Evolutionary conservation across 805 yeast species (phyloP).

Genomic region (Candida tammaniensis): DNA sequence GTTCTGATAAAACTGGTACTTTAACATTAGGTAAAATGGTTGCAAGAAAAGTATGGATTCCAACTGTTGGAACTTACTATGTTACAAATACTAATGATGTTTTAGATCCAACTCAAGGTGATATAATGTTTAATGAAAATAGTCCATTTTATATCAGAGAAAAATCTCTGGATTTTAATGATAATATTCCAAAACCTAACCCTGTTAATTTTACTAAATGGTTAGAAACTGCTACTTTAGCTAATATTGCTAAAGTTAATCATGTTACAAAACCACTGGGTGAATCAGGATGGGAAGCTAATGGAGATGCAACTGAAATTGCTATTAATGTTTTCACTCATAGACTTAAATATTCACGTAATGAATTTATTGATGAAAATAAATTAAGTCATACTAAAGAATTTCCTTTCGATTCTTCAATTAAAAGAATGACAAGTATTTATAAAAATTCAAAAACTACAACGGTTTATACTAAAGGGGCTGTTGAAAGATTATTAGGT

Average conservation of each 20-base stretch:
- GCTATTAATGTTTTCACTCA: slow-evolving; percentile 32
- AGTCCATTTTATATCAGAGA: slow-evolving; percentile 37
- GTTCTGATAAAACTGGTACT: slow-evolving; percentile 84
- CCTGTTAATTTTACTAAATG: slow-evolving; percentile 42
- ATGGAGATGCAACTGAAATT: slow-evolving; percentile 40
- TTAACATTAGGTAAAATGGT: slow-evolving; percentile 79
- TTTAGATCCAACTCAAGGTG: slow-evolving; percentile 62
- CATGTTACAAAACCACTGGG: slow-evolving; percentile 42
- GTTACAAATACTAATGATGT: slow-evolving; percentile 59
- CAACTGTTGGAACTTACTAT: slow-evolving; percentile 55
- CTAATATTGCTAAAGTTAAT: slow-evolving; percentile 72
- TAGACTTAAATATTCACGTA: slow-evolving; percentile 22
- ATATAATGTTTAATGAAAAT: slow-evolving; percentile 29
- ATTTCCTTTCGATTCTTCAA: slow-evolving; percentile 31
- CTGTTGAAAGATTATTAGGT: slow-evolving; percentile 27
- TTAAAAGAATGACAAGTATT: slow-evolving; percentile 30
- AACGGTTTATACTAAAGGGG: slow-evolving; percentile 27
- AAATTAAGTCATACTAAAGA: slow-evolving; percentile 22
- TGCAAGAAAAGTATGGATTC: slow-evolving; percentile 67
- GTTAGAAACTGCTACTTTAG: slow-evolving; percentile 68
- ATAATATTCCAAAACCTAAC: slow-evolving; percentile 14
- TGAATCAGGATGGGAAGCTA: slow-evolving; percentile 63
- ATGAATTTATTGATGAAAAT: slow-evolving; percentile 14
- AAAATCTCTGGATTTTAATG: slow-evolving; percentile 32
- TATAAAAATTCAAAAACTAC: slow-evolving; percentile 14